Evolutionary conservation across 225 moss, liverwort and hornwort genomes (phyloP), one percentile per base, ranked within the genome.

Genomic region (Pleurozium schreberi): DNA sequence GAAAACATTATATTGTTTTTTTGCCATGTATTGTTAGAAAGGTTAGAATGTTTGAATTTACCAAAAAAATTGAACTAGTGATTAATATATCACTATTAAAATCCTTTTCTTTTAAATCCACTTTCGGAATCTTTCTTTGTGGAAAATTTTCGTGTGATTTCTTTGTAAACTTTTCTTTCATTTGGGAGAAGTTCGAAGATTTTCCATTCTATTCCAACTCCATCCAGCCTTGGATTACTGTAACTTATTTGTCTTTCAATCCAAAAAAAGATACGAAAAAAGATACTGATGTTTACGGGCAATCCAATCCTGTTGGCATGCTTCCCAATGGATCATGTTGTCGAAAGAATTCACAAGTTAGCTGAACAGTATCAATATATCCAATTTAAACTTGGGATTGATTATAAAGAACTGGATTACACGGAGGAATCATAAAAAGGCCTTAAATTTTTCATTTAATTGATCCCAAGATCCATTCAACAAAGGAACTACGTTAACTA

Each of bases 21-120:
- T 9, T 77, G 5, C 55, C 53, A 55, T 25, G 9, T 25, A 38
- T 38, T 38, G 3, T 49, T 28, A 20, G 21, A 75, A 33, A 55
- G n/a, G 17, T n/a, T 78, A 5, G 7, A 26, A 26, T 78, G 10
- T 26, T 53, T 25, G 55, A 55, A 38, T 78, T 25, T n/a, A 38
- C 1, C 0, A 53, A 1, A 22, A 22, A 52, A 4, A 18, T n/a
- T 58, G 57, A 57, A 27, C 17, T 40, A n/a, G 0, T 27, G 0
- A 6, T 25, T 52, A 42, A 57, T 25, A 33, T 66, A 11, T 64
- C 4, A 55, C 16, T 55, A 57, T 26, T 18, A 7, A 53, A 42
- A 11, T 78, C 5, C 18, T 31, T 8, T 43, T 11, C 7, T 47
- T 45, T 86, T 19, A n/a, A n/a, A n/a, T 8, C 14, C 30, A n/a